These are phyloP conservation scores for Penicillium robsamsonii DNA, from an alignment of 495 filamentous ascomycete genomes.

Conservation along the genomic window DNA sequence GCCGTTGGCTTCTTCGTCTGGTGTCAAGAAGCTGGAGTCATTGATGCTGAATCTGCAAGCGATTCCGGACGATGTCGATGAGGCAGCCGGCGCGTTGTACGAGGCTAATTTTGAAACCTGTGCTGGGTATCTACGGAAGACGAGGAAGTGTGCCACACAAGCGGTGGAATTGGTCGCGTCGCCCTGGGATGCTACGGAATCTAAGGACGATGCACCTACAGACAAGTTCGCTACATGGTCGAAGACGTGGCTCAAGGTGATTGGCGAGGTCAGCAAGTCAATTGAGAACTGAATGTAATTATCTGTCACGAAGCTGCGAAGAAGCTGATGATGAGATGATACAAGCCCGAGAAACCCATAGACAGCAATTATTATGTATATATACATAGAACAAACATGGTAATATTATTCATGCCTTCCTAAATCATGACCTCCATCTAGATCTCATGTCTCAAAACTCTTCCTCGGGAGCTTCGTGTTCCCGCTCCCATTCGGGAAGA, in stretches of 20 bases:
- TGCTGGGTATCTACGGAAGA: constrained; percentile 26
- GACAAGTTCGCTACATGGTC: constrained; percentile 52
- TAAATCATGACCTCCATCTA: constrained; percentile 2
- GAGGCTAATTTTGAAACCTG: constrained; percentile 36
- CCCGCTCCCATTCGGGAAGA: constrained; percentile 37
- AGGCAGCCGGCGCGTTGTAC: constrained; percentile 50
- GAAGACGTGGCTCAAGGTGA: constrained; percentile 48
- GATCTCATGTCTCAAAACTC: constrained; percentile 11
- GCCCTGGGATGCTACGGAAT: constrained; percentile 24
- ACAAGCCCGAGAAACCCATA: constrained; percentile 13
- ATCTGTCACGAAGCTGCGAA: not conserved
- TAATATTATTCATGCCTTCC: constrained; percentile 13
- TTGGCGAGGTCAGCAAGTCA: constrained; percentile 42
- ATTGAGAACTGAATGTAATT: constrained; percentile 14
- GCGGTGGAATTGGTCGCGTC: constrained; percentile 28
- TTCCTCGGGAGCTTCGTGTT: constrained; percentile 19
- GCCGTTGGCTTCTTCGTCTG: constrained; percentile 13
- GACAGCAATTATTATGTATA: constrained; percentile 15
- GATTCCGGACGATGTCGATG: constrained; percentile 48
- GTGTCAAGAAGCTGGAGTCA: constrained; percentile 28
- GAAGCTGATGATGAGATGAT: not conserved
- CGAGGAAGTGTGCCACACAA: constrained; percentile 28
- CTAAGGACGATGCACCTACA: constrained; percentile 18
- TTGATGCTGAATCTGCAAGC: constrained; percentile 33
- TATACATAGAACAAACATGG: constrained; percentile 18